A percentile compares a stretch with the other conserved stretches of the same genome.
phyloP scores from a whole-genome alignment of 345 rosid genomes.

The Camelina sativa region DNA sequence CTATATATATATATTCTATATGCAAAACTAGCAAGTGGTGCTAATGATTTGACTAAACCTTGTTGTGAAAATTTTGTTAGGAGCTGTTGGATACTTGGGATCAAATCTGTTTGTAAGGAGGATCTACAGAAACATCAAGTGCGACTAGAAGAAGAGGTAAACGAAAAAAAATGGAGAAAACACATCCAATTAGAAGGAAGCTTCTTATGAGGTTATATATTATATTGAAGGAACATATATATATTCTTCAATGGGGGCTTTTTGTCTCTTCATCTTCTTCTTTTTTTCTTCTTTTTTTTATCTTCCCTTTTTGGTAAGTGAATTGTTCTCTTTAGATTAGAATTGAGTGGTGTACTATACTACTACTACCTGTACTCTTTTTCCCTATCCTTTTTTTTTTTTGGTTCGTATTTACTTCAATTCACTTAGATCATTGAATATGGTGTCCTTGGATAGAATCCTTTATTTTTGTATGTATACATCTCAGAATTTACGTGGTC shows the following conservation, averaged over 20 bases:
- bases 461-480: background rate
- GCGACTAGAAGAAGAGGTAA: slow-evolving; percentile 62
- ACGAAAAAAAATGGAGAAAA: slow-evolving; percentile 6
- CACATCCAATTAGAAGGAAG: slow-evolving; percentile 28
- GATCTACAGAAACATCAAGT: slow-evolving; percentile 97
- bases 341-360: slow-evolving; percentile 41
- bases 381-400: background rate
- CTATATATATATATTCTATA: slow-evolving; percentile 5
- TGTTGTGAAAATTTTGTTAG: slow-evolving; percentile 45
- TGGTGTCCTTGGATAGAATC: slow-evolving; percentile 9
- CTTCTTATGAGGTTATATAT: slow-evolving; percentile 32
- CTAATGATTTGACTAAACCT: background rate
- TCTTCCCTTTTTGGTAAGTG: slow-evolving; percentile 30
- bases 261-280: slow-evolving; percentile 17
- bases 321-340: slow-evolving; percentile 41
- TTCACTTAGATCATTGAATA: slow-evolving; percentile 24
- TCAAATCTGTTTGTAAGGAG: slow-evolving; percentile 93
- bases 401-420: slow-evolving; percentile 2
- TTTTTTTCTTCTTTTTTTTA: background rate
- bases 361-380: slow-evolving; percentile 32
- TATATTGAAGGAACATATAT: slow-evolving; percentile 24
- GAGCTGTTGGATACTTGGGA: slow-evolving; percentile 93
- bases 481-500: slow-evolving; percentile 14
- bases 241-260: slow-evolving; percentile 20
- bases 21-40: background rate